These are phyloP conservation scores for Rhododendron simsii DNA, from an alignment of 148 eudicot genomes.

Conservation along the genomic window DNA sequence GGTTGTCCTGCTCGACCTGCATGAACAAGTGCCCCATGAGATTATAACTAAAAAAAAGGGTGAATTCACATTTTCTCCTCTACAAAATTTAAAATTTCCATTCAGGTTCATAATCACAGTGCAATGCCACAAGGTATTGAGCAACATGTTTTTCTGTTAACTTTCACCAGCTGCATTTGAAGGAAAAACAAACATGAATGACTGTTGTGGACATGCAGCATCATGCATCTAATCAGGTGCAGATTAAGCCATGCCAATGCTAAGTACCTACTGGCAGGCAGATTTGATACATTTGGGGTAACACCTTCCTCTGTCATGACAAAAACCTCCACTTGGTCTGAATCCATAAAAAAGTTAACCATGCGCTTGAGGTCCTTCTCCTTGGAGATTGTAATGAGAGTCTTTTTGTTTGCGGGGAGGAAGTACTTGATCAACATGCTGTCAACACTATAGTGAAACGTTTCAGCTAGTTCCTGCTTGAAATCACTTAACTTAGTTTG, in stretches of 20 bases:
- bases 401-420: constrained; percentile 69
- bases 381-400: constrained; percentile 62
- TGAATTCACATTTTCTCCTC: constrained; percentile 1
- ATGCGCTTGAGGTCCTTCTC: constrained; percentile 76
- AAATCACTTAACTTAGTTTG: constrained; percentile 48
- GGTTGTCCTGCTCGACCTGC: constrained; percentile 64
- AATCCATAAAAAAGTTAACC: constrained; percentile 55
- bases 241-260: background rate
- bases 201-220: constrained; percentile 2
- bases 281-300: constrained; percentile 33
- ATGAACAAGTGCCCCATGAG: constrained; percentile 10
- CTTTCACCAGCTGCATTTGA: background rate
- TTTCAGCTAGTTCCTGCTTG: constrained; percentile 64
- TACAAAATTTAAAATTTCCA: background rate
- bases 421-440: constrained; percentile 61
- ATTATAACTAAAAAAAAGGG: constrained; percentile 3
- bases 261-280: constrained; percentile 59
- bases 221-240: background rate
- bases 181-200: background rate
- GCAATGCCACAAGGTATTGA: background rate
- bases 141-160: background rate
- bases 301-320: constrained; percentile 39
- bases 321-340: constrained; percentile 59
- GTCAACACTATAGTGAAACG: constrained; percentile 41
- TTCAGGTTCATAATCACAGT: constrained; percentile 1